phyloP scores from a whole-genome alignment of 768 basidiomycete species.

The Xerocomus brunneocitrinus region DNA sequence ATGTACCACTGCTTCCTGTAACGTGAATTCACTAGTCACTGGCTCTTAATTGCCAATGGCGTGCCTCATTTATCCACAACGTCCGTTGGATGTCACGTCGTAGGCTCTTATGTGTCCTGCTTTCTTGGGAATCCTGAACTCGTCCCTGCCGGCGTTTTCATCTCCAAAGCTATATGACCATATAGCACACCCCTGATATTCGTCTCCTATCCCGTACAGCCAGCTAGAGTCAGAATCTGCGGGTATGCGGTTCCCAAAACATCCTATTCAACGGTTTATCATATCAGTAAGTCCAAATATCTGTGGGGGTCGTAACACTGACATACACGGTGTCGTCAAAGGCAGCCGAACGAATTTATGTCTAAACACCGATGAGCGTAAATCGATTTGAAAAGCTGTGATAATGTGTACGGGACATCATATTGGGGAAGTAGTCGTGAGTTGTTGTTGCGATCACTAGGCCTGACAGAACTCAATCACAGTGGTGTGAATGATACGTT shows the following conservation, averaged over 20 bases:
- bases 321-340: neutral
- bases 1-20: no score
- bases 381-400: neutral
- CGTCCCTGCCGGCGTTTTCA: neutral
- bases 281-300: neutral
- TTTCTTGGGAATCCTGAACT: slow-evolving; percentile 1
- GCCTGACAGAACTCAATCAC: neutral
- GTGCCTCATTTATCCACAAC: neutral
- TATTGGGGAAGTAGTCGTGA: neutral
- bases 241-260: slow-evolving; percentile 4
- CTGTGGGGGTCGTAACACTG: neutral
- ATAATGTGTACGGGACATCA: neutral
- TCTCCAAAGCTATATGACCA: neutral
- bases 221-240: slow-evolving; percentile 2
- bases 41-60: no score
- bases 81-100: no score
- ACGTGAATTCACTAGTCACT: neutral
- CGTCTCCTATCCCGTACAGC: neutral
- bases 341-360: neutral
- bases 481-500: neutral
- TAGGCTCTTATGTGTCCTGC: neutral
- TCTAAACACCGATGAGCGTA: neutral
- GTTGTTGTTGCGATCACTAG: neutral
- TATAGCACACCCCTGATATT: no score
- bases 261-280: neutral